These are phyloP conservation scores for Aspergillus sp. DNA, from an alignment of 2,329 filamentous ascomycete species.

Conservation along the genomic window DNA sequence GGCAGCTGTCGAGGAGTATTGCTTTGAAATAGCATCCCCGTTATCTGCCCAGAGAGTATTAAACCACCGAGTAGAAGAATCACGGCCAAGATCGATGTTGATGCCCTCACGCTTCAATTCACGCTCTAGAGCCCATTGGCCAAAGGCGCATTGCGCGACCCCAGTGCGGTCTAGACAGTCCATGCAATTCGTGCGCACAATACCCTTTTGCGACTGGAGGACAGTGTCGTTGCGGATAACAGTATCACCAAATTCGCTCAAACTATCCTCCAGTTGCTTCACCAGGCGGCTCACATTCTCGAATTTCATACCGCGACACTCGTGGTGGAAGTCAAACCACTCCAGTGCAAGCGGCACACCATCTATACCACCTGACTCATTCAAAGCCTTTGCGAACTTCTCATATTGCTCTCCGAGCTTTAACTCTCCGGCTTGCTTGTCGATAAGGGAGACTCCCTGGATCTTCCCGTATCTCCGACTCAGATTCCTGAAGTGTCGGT, in stretches of 20 bases:
- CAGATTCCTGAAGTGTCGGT: conserved; percentile 74
- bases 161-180: conserved; percentile 96
- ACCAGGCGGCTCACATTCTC: conserved; percentile 87
- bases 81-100: conserved; percentile 70
- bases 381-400: conserved; percentile 65
- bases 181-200: conserved; percentile 97
- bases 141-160: conserved; percentile 90
- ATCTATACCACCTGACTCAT: conserved; percentile 60
- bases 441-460: conserved; percentile 80
- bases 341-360: conserved; percentile 67
- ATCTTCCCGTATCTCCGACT: conserved; percentile 70
- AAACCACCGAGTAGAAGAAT: conserved; percentile 87
- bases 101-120: conserved; percentile 77
- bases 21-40: conserved; percentile 90
- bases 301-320: conserved; percentile 95
- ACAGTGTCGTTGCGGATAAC: conserved; percentile 52
- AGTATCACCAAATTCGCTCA: conserved; percentile 73
- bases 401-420: conserved; percentile 79
- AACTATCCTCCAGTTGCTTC: conserved; percentile 64
- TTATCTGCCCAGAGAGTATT: conserved; percentile 98
- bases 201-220: conserved; percentile 63
- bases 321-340: conserved; percentile 96
- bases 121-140: conserved; percentile 74
- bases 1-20: conserved; percentile 93
- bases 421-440: conserved; percentile 81